Percentiles rank a stretch among this genome's conserved stretches.
phyloP scores from a whole-genome alignment of 306 rosid genomes.

The Ammopiptanthus mongolicus region DNA sequence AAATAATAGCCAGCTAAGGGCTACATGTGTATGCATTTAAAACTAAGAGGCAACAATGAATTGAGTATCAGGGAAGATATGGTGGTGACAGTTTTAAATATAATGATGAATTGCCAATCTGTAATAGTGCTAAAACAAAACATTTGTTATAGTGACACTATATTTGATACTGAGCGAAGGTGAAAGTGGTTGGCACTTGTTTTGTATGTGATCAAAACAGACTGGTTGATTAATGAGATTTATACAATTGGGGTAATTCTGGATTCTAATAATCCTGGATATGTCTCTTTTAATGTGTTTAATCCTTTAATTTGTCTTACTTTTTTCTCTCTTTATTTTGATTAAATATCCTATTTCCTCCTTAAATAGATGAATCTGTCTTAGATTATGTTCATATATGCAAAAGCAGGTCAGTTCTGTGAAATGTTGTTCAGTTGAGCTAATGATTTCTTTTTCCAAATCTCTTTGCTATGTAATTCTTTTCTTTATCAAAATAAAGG shows the following conservation, averaged over 20 bases:
- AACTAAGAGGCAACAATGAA: neutral
- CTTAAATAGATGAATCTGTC: neutral
- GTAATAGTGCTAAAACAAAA: neutral
- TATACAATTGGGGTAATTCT: neutral
- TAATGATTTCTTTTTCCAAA: neutral
- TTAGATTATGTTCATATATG: neutral
- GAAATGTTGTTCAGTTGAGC: neutral
- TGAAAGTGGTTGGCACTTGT: neutral
- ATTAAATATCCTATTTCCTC: neutral
- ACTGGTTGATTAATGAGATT: neutral
- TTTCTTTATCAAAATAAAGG: neutral
- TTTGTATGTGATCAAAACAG: neutral
- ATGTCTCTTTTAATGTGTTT: neutral
- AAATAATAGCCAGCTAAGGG: neutral
- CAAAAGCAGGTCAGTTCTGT: neutral
- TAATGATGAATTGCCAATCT: neutral
- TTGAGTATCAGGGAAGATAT: neutral
- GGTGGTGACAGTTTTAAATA: neutral
- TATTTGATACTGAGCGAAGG: neutral
- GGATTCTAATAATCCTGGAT: neutral
- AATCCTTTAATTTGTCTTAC: neutral
- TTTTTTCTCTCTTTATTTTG: neutral
- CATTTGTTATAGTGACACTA: neutral
- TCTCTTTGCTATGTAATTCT: neutral
- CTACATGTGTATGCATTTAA: neutral